Evolutionary conservation across 208 protist species (phyloP), one percentile per base, ranked within the genome.

Genomic region (Paratrypanosoma confusum): DNA sequence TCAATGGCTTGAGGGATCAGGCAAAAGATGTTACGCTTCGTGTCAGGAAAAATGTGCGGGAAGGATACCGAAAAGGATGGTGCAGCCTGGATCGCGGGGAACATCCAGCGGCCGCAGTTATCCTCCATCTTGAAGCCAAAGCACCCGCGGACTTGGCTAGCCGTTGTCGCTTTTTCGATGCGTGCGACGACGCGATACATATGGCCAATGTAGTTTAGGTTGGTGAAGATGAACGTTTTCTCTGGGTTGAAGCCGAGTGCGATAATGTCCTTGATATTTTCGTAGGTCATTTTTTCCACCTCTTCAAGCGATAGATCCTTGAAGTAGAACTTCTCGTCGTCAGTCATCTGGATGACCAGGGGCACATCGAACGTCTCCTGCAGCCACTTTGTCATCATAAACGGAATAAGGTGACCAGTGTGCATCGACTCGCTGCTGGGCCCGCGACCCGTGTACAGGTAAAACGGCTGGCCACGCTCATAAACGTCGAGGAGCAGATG

Each of bases 251-350:
- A 99, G 21, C 98, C 98, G 27, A 96, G 73, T 2, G 98, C 97
- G 44, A 99, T 98, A 39, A 99, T 99, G 73, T 99, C 98, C 59
- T 98, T 98, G 7, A 86, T 77, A 68, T 99, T 99, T 52, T 99
- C 95, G 22, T 63, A 52, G 5, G 87, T 88, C 63, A 98, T 95
- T 10, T 74, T 38, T 39, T 96, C 72, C 8, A 90, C 61, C 51
- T 98, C 81, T 23, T 97, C 93, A 7, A 99, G 59, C 5, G 78
- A 79, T 16, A 97, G 44, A 62, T 96, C 88, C 54, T 98, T 99
- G 65, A 96, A 99, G 50, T 97, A 93, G 58, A 98, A 99, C 72
- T 99, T 99, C 58, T 99, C 98, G 66, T 99, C 98, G 56, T 99
- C 98, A n/a, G 98, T 99, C 50, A 99, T 79, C 68, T 99, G 98